phyloP scores from a whole-genome alignment of 495 filamentous ascomycete genomes.

The Daldinia vernicosa region DNA sequence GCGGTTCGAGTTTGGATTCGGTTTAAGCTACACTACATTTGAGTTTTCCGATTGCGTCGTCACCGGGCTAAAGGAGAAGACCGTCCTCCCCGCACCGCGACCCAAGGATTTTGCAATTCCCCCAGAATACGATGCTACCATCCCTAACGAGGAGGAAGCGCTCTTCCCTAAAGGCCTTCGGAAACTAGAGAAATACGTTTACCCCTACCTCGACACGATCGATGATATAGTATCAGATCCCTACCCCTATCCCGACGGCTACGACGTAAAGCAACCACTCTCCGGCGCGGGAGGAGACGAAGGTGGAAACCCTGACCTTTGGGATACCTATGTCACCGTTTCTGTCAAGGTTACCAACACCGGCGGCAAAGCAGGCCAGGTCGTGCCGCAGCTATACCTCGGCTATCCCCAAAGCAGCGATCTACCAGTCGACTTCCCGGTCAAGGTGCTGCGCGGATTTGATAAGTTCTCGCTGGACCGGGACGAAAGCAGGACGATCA shows the following conservation, averaged over 20 bases:
- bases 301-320: neutral
- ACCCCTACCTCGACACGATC: constrained; percentile 77
- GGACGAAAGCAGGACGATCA: neutral
- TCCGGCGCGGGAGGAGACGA: constrained; percentile 58
- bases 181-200: constrained; percentile 72
- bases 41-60: constrained; percentile 69
- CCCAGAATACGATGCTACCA: neutral
- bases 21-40: constrained; percentile 84
- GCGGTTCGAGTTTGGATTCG: constrained; percentile 81
- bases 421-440: neutral
- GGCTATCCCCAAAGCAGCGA: neutral
- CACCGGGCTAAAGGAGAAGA: constrained; percentile 53
- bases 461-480: neutral
- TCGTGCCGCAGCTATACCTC: neutral
- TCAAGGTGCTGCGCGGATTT: neutral
- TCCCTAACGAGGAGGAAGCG: neutral
- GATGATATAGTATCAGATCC: constrained; percentile 63
- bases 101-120: neutral
- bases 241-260: constrained; percentile 79
- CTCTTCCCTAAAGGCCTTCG: neutral
- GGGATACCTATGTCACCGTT: neutral
- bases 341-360: neutral
- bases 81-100: neutral
- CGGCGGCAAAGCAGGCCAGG: neutral
- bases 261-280: constrained; percentile 60